These are phyloP conservation scores for Halophytophthora polymorphica DNA, from an alignment of 352 stramenopile species.

Conservation along the genomic window DNA sequence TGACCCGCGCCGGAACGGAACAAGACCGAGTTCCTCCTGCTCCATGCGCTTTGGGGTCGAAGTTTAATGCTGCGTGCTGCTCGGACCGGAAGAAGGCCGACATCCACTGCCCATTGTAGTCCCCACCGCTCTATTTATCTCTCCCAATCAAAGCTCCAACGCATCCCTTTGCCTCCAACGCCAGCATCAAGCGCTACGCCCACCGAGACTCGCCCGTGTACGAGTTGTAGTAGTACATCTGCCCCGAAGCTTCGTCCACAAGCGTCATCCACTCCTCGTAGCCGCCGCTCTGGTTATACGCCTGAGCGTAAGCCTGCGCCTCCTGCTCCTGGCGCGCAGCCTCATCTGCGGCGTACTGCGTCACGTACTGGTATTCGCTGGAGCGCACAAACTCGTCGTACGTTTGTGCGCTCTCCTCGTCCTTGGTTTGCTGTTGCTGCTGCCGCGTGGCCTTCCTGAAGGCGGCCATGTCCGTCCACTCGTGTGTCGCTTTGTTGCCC, in stretches of 20 bases:
- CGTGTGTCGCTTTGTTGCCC: constrained; percentile 67
- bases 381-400: constrained; percentile 77
- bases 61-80: constrained; percentile 6
- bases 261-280: constrained; percentile 51
- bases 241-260: constrained; percentile 56
- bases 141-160: no score
- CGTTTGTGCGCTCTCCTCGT: constrained; percentile 63
- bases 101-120: constrained; percentile 11
- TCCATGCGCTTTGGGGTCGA: constrained; percentile 21
- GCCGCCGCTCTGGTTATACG: constrained; percentile 8
- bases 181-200: constrained; percentile 21
- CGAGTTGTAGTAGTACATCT: constrained; percentile 77
- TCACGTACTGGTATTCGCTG: constrained; percentile 78
- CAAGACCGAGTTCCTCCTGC: constrained; percentile 4
- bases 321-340: constrained; percentile 16
- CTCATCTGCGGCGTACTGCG: constrained; percentile 32
- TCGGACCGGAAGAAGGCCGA: neutral
- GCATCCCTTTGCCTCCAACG: neutral
- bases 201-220: constrained; percentile 66
- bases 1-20: constrained; percentile 12
- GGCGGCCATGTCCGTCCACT: constrained; percentile 67
- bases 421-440: constrained; percentile 26
- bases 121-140: constrained; percentile 7
- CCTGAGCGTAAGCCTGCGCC: constrained; percentile 15
- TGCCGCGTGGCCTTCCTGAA: constrained; percentile 51